Base-by-base conservation (phyloP, 192 early-diverging fungal genomes). In the Gryganskiella cystojenkinii region DNA sequence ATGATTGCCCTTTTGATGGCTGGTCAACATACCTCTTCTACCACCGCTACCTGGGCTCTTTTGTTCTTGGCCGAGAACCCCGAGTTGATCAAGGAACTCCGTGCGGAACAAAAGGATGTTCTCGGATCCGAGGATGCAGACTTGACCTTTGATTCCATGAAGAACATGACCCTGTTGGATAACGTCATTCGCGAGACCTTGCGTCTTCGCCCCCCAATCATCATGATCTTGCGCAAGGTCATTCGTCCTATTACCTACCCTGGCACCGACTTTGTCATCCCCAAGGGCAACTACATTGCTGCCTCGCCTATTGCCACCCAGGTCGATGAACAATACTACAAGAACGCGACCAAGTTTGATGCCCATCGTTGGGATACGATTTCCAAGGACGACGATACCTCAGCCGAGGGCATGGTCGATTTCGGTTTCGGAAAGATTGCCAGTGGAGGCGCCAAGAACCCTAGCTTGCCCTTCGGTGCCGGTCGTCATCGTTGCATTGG, bases 401-500 rank as follows among this genome's bases (percentile, higher is more conserved):
- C 37, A 17, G 82, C 84, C 57, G 83, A 70, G 10, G 85, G 86
- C 70, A 78, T 85, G 15, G 84, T 89, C 9, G 92, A 94, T 80
- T 94, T 90, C 67, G 93, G 93, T 30, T 94, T 90, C 71, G 93
- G 93, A 56, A 86, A 83, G 66, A 84, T 91, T 46, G 84, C 83
- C 42, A 73, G 83, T 28, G 71, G 81, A 53, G 71, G 72, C 15
- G 95, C 97, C 22, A 86, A 88, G 65, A 91, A 87, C 60, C 90
- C 93, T 22, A 97, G 91, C 78, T 86, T 99, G 70, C 98, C 98
- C 34, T 99, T 99, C 85, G 98, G 98, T 72, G 98, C 96, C 30
- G 87, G 94, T 45, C 93, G 98, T 62, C 98, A 99, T 88, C 89
- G 98, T 60, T 99, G 98, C 85, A 99, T 99, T 83, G 98, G 98